Base-by-base conservation (phyloP, 2,329 filamentous ascomycete genomes). In the Epichloe amarillans region DNA sequence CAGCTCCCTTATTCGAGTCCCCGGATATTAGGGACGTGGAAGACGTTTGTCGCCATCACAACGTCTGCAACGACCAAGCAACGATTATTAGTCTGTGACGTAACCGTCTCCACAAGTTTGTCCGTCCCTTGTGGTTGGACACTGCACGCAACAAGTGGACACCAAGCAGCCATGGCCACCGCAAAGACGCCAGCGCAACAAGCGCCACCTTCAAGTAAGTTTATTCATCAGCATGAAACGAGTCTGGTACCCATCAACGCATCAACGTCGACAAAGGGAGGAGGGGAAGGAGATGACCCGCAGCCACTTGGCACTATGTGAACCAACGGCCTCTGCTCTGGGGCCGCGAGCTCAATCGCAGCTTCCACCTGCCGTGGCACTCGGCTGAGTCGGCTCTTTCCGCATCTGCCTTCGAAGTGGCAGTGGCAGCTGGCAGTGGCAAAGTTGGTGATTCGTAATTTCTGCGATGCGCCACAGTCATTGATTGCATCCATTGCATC, bases 181-280 rank as follows among this genome's bases (percentile, higher is more conserved):
- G 14, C 52, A 42, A 56, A 53, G 26, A 39, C 53, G 19, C 44
- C 51, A 6, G 48, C 49, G 35, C 53, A 51, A 39, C 51, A 55
- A 42, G 49, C 46, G 46, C 48, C 46, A 21, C 44, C 47, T 40
- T 17, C 50, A 45, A 48, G 52, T 54, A 48, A 52, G 54, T 54
- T 23, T 17, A 36, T 23, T 36, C 19, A 42, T 36, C 19, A 42
- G 10, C 40, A 21, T 23, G 40, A 42, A 19, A 23, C 11, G 19
- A 42, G 40, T 21, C 12, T 3, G 6, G 23, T 7, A 7, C 23
- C 6, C 23, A 7, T 26, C 23, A 26, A 26, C 23, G 23, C 23
- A 26, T 26, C 23, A 26, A 26, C 23, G 23, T 26, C 23, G 23
- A 26, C 23, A 8, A 26, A 26, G 23, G 23, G 23, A 26, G 23